Conservation (phyloP, 257 asterid species). For the Nicotiana otophora region DNA sequence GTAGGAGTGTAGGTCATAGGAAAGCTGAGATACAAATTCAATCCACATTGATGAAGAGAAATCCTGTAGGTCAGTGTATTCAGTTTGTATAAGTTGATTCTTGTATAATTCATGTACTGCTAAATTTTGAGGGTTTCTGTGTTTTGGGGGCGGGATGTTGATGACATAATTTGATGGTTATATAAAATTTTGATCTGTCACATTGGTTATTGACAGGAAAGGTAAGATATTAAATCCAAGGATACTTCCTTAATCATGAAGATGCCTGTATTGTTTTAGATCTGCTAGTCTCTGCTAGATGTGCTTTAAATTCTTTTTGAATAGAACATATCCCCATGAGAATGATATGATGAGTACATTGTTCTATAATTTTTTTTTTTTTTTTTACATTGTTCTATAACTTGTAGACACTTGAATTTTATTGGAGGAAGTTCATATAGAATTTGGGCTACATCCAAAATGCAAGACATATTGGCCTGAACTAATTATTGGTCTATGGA, state of each 20-base stretch:
- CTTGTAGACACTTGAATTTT: not conserved
- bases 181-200: not conserved
- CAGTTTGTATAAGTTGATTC: not conserved
- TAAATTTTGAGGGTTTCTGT: not conserved
- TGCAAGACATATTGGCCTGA: no score
- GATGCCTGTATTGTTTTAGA: not conserved
- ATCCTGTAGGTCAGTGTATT: constrained; percentile 1
- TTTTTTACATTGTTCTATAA: no score
- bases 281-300: not conserved
- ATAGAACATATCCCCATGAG: not conserved
- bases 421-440: not conserved
- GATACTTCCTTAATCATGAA: not conserved
- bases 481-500: no score
- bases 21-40: not conserved
- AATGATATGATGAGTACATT: no score
- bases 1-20: not conserved
- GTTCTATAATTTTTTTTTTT: no score
- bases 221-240: not conserved
- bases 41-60: not conserved
- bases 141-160: not conserved
- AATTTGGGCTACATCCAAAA: not conserved
- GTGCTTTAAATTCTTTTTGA: not conserved
- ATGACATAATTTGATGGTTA: not conserved
- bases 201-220: not conserved
- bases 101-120: constrained; percentile 11